Evolutionary conservation across 805 yeast species (phyloP), one percentile per base, ranked within the genome.

Genomic region (Pichia kluyveri): DNA sequence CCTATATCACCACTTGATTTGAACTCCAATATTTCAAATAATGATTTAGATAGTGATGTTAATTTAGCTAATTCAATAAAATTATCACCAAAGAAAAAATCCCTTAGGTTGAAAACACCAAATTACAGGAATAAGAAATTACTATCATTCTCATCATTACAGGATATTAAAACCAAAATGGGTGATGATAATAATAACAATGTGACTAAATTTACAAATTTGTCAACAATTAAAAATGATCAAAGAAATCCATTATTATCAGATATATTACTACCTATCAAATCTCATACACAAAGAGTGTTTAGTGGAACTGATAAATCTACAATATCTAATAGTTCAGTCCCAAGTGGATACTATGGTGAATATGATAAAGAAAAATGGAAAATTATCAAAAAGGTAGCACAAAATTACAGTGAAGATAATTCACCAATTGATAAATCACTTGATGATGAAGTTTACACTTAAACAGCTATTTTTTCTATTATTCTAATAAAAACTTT

Each of bases 281-380:
- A 23, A 17, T 9, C 45, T 7, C 48, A 43, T 5, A 42, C 40
- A 5, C 32, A 12, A 1, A 38, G 46, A 10, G 42, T 54, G 56
- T 12, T 58, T 57, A 14, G 59, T 53, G n/a, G 53, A 56, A 47
- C 47, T 41, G 54, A 51, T 43, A 53, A 51, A 43, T 56, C 62
- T 5, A 47, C 43, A 8, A 27, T 44, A 9, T 53, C 61, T 19
- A 47, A 53, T 57, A 77, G 63, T 63, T 73, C 56, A 51, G 71
- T 68, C 38, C 85, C 86, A 0, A 70, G 80, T 39, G 78, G 72
- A 12, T 80, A 77, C 4, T 72, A 80, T 47, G 85, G 86, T 0
- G 79, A 78, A 56, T 80, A 80, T 57, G 86, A 80, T 56, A 66
- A 75, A 55, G 86, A 80, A 58, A 80, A 80, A 59, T 80, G 85